These are phyloP conservation scores for Zymoseptoria crescenta DNA, from an alignment of 2,329 filamentous ascomycete genomes.

Conservation along the genomic window DNA sequence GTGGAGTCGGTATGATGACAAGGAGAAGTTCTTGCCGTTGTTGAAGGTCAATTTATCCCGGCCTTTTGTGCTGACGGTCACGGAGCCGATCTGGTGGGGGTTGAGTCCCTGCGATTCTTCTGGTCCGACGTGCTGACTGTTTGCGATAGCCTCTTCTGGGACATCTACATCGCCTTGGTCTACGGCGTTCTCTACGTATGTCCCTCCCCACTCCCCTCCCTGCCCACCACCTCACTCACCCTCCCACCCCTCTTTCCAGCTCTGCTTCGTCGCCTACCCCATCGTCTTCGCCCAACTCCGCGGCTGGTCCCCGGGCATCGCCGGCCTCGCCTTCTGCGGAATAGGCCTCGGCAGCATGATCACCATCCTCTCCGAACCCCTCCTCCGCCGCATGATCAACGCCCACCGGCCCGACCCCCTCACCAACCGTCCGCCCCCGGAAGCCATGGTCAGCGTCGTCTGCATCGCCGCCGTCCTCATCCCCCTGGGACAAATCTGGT, in stretches of 20 bases:
- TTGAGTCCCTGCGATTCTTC: too few species aligned
- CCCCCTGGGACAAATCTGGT: constrained; percentile 73
- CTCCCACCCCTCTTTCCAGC: constrained; percentile 23
- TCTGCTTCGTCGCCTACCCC: constrained; percentile 86
- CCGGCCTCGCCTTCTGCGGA: constrained; percentile 71
- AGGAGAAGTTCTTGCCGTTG: constrained; percentile 54
- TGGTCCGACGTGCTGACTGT: too few species aligned
- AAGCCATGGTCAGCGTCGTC: constrained; percentile 74
- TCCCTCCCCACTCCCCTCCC: not conserved
- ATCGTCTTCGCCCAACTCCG: constrained; percentile 70
- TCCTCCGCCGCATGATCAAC: constrained; percentile 72
- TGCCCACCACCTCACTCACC: not conserved
- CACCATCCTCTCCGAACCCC: constrained; percentile 51
- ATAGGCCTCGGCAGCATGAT: constrained; percentile 52
- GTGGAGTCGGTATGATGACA: constrained; percentile 75
- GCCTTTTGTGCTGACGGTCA: constrained; percentile 68
- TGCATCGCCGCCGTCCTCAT: constrained; percentile 68
- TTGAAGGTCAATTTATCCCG: constrained; percentile 68
- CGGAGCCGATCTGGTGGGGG: constrained; percentile 73
- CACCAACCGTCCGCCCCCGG: constrained; percentile 66
- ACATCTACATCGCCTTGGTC: constrained; percentile 63
- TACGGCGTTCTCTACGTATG: constrained; percentile 69
- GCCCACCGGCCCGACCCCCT: constrained; percentile 63
- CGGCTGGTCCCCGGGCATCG: constrained; percentile 66
- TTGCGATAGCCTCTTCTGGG: constrained; percentile 66